Evolutionary conservation across 345 rosid genomes (phyloP), one percentile per base, ranked within the genome.

Genomic region (Rhizophora mangle): DNA sequence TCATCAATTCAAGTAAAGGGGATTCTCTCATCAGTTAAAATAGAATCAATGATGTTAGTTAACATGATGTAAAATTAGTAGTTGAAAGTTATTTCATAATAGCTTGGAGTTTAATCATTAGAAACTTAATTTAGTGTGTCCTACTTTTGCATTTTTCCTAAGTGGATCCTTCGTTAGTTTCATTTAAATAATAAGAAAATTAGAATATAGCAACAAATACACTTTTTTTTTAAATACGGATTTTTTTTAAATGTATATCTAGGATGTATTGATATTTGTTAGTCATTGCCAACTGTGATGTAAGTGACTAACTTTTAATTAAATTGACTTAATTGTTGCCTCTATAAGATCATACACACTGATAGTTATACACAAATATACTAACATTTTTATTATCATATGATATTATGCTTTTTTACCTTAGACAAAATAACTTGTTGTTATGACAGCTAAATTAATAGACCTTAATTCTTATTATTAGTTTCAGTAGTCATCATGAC

Each of bases 181-280:
- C 24, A 24, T 24, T 24, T 24, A n/a, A 5, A 1, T 22, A 72
- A 73, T 76, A 74, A 83, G 81, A 74, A 76, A 83, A 76, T 76
- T 79, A 74, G 79, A 82, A 61, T 72, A 55, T 68, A 64, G 65
- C 82, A 76, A 75, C 67, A 46, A 26, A 64, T 49, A 27, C 37
- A 37, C n/a, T n/a, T 10, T 10, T 16, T 24, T 68, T 31, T 34
- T 47, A 46, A 2, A 18, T 36, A 29, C 11, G 16, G 46, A 29
- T 21, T 24, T 68, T 43, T 43, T 6, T 24, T 5, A 4, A 4
- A 18, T 47, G 30, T 58, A 37, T 29, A 26, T 26, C 8, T 24
- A 24, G 13, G 65, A 68, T 68, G 47, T 58, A 59, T 59, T 31
- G 22, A 11, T 39, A 9, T 39, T 39, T 9, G 46, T 39, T 3